Conservation (phyloP, 2,329 filamentous ascomycete genomes). For the Diaporthe citriasiana region DNA sequence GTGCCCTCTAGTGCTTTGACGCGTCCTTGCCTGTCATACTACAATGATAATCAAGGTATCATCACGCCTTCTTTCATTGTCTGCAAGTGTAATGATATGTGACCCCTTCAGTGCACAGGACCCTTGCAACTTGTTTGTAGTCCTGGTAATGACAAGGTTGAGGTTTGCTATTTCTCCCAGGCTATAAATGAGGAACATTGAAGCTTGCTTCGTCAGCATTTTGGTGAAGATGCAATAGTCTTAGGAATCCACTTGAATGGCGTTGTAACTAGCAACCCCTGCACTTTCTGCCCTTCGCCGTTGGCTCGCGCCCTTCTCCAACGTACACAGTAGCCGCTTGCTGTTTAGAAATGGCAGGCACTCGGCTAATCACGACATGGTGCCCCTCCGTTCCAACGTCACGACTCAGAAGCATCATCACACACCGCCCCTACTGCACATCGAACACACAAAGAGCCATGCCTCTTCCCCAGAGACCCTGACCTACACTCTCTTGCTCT, state of each 20-base stretch:
- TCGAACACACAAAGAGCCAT: not conserved
- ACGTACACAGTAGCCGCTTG: not conserved
- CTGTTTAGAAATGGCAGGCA: not conserved
- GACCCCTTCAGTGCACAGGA: not conserved
- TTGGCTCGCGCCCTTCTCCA: conserved; percentile 17
- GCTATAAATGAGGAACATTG: not conserved
- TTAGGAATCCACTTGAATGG: conserved; percentile 5
- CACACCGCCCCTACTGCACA: not conserved
- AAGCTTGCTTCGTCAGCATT: conserved; percentile 11
- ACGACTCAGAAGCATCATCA: not conserved
- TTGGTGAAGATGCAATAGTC: not conserved
- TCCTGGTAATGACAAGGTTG: not conserved
- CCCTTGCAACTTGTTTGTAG: no score
- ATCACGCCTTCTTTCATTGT: no score
- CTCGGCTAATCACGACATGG: conserved; percentile 22
- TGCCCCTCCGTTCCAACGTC: conserved; percentile 3
- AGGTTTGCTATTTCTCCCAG: not conserved
- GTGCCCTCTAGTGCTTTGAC: not conserved
- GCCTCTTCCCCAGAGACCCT: not conserved
- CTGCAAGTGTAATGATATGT: no score
- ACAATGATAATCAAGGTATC: no score
- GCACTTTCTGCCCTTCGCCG: not conserved
- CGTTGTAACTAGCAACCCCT: not conserved
- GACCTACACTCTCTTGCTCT: not conserved
- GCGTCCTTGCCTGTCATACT: no score